Evolutionary conservation across 805 yeast genomes (phyloP).

Genomic region (Schizosaccharomyces lindneri): DNA sequence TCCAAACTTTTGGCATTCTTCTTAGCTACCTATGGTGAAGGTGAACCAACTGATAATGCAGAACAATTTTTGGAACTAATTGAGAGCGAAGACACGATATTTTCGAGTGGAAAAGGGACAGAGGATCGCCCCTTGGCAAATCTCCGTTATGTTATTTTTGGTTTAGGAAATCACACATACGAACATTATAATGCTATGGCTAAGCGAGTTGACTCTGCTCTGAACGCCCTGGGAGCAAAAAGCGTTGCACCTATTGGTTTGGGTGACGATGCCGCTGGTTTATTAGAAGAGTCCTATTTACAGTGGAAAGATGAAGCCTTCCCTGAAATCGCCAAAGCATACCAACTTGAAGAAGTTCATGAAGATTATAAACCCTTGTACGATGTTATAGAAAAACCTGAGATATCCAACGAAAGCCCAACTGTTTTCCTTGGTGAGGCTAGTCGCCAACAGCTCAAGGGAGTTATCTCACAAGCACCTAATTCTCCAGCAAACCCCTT

Average conservation of each 20-base stretch:
- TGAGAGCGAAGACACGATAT: slow-evolving; percentile 26
- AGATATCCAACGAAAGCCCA: slow-evolving; percentile 7
- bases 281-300: slow-evolving; percentile 84
- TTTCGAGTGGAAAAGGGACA: slow-evolving; percentile 15
- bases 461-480: slow-evolving; percentile 34
- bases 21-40: slow-evolving; percentile 91
- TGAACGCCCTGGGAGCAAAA: slow-evolving; percentile 42
- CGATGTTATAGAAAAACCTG: slow-evolving; percentile 10
- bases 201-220: slow-evolving; percentile 25
- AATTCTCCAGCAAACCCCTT: slow-evolving; percentile 57
- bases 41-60: slow-evolving; percentile 95
- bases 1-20: slow-evolving; percentile 45
- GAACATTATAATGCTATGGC: slow-evolving; percentile 74
- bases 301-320: slow-evolving; percentile 72
- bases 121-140: slow-evolving; percentile 20
- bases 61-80: slow-evolving; percentile 49
- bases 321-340: slow-evolving; percentile 34
- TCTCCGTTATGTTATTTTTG: slow-evolving; percentile 53
- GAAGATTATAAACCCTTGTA: slow-evolving; percentile 51
- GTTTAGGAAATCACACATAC: slow-evolving; percentile 84
- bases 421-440: slow-evolving; percentile 68
- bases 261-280: slow-evolving; percentile 89
- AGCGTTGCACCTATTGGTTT: slow-evolving; percentile 55
- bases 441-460: slow-evolving; percentile 26
- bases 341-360: slow-evolving; percentile 58